Percentiles rank a stretch among this genome's conserved stretches.
phyloP scores from a whole-genome alignment of 495 filamentous ascomycete genomes.

The Hypomontagnella monticulosa region DNA sequence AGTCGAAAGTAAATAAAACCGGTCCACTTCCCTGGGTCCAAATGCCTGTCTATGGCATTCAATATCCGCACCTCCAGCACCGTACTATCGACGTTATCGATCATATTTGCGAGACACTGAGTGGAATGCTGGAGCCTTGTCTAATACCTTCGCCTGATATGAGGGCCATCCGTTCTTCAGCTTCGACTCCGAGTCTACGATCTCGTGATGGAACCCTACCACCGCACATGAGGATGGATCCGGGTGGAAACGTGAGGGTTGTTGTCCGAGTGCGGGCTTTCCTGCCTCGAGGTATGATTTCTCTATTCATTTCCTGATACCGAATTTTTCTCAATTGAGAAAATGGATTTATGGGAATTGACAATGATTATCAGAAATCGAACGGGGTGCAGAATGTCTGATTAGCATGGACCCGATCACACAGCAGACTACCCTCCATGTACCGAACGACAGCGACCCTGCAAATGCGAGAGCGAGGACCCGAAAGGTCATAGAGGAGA shows the following conservation, averaged over 20 bases:
- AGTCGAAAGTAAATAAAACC: slow-evolving; percentile 34
- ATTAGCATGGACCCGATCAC: slow-evolving; percentile 88
- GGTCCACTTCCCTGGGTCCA: slow-evolving; percentile 2
- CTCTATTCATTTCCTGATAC: background rate
- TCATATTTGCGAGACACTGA: slow-evolving; percentile 56
- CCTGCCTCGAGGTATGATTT: slow-evolving; percentile 78
- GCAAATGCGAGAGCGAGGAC: slow-evolving; percentile 72
- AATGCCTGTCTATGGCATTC: slow-evolving; percentile 46
- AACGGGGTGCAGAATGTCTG: slow-evolving; percentile 82
- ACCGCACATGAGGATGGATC: slow-evolving; percentile 58
- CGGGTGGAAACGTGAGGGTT: slow-evolving; percentile 90
- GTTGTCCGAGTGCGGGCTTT: slow-evolving; percentile 93
- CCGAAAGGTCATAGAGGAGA: slow-evolving; percentile 84
- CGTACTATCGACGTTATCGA: slow-evolving; percentile 47
- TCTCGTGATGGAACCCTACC: slow-evolving; percentile 71
- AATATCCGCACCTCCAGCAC: slow-evolving; percentile 31
- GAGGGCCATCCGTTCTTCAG: slow-evolving; percentile 62
- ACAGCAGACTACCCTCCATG: slow-evolving; percentile 81
- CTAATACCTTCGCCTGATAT: slow-evolving; percentile 56
- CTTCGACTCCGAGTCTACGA: slow-evolving; percentile 76
- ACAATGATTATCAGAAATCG: slow-evolving; percentile 67
- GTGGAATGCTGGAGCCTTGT: slow-evolving; percentile 56
- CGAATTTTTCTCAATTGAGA: too few species aligned
- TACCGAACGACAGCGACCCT: slow-evolving; percentile 69
- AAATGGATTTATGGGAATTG: slow-evolving; percentile 3